A percentile compares a stretch with the other conserved stretches of the same genome.
Conservation (phyloP, 371 early-diverging fungal species). For the Mycotypha africana region DNA sequence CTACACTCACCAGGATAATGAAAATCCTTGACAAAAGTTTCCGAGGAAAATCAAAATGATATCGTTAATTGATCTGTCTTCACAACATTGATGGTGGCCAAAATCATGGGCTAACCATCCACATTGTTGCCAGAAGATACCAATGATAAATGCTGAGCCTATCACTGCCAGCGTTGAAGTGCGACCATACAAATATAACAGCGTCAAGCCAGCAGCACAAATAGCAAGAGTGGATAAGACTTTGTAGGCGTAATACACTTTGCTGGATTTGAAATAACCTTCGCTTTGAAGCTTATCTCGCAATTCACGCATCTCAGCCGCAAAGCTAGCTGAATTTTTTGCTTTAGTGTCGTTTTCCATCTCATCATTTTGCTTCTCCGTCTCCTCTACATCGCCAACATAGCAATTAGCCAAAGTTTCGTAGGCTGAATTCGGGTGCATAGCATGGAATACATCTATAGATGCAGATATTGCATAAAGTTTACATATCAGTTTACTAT, state of each 20-base stretch:
- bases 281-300: slow-evolving; percentile 50
- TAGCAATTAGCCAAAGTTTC: slow-evolving; percentile 75
- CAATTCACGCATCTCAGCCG: slow-evolving; percentile 61
- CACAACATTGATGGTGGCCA: slow-evolving; percentile 81
- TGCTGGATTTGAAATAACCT: slow-evolving; percentile 67
- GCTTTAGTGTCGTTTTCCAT: not conserved
- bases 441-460: slow-evolving; percentile 80
- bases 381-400: slow-evolving; percentile 58
- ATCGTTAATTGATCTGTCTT: slow-evolving; percentile 63
- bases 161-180: slow-evolving; percentile 51
- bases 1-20: slow-evolving; percentile 51
- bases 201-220: slow-evolving; percentile 43
- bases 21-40: slow-evolving; percentile 76
- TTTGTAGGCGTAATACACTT: slow-evolving; percentile 64
- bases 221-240: slow-evolving; percentile 54
- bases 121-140: slow-evolving; percentile 83
- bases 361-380: not conserved
- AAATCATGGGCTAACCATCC: slow-evolving; percentile 90
- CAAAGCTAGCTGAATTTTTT: slow-evolving; percentile 36
- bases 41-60: slow-evolving; percentile 68
- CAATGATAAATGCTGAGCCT: slow-evolving; percentile 56
- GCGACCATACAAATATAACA: slow-evolving; percentile 51
- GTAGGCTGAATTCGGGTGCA: slow-evolving; percentile 71
- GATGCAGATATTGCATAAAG: too few species aligned
- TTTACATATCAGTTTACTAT: not conserved